phyloP scores from a whole-genome alignment of 83 land plant genomes.

The Thuja plicata region DNA sequence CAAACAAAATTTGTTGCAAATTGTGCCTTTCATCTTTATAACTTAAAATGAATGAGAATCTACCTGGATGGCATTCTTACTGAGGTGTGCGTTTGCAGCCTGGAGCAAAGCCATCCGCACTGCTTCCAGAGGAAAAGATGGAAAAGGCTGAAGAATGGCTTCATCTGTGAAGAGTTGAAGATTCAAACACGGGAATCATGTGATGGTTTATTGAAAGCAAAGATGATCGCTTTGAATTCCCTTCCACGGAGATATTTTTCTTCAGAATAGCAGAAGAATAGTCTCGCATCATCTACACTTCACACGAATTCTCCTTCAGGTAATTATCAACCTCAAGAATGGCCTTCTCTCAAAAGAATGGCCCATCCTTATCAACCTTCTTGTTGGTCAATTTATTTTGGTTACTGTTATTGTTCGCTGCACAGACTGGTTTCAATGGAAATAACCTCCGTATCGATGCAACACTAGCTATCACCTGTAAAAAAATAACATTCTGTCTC shows the following conservation, averaged over 20 bases:
- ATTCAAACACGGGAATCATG: not conserved
- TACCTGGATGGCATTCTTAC: not conserved
- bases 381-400: not conserved
- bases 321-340: too few relatives aligned
- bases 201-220: not conserved
- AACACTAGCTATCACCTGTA: not conserved
- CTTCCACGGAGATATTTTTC: not conserved
- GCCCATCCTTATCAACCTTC: constrained; percentile 6
- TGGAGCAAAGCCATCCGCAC: not conserved
- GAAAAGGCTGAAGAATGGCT: not conserved
- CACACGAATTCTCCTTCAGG: constrained; percentile 11
- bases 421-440: not conserved
- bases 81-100: not conserved
- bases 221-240: constrained; percentile 9
- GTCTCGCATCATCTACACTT: not conserved
- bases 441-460: constrained; percentile 5
- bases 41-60: not conserved
- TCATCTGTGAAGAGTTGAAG: not conserved
- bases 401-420: not conserved
- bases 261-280: not conserved
- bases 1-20: not conserved
- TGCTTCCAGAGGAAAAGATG: constrained; percentile 1
- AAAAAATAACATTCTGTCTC: not conserved
- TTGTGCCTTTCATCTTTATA: not conserved
- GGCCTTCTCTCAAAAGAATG: not conserved